Evolutionary conservation across 129 eudicot species (phyloP).

Genomic region (Erigeron canadensis): DNA sequence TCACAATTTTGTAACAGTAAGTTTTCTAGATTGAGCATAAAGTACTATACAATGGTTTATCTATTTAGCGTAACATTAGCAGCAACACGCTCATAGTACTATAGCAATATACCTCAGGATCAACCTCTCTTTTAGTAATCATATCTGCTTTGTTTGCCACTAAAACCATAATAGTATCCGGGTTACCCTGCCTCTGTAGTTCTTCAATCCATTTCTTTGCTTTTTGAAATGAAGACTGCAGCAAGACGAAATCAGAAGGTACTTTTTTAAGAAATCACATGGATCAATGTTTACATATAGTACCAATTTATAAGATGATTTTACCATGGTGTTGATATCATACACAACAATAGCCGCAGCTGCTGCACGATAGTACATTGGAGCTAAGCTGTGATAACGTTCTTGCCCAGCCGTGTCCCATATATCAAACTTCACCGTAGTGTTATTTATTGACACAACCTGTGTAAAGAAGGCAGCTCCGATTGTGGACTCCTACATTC

Average conservation of each 20-base stretch:
- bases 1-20: background rate
- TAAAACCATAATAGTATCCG: slow-evolving; percentile 47
- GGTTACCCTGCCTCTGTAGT: slow-evolving; percentile 48
- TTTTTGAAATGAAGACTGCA: slow-evolving; percentile 50
- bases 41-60: background rate
- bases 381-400: slow-evolving; percentile 66
- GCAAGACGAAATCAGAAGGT: background rate
- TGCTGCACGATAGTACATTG: slow-evolving; percentile 70
- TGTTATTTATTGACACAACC: slow-evolving; percentile 41
- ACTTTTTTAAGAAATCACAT: background rate
- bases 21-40: background rate
- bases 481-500: slow-evolving; percentile 53
- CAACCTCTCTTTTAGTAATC: slow-evolving; percentile 43
- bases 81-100: background rate
- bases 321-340: slow-evolving; percentile 55
- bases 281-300: background rate
- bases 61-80: background rate
- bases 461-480: slow-evolving; percentile 71
- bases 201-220: slow-evolving; percentile 62
- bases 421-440: slow-evolving; percentile 48
- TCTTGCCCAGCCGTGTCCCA: slow-evolving; percentile 82
- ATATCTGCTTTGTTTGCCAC: slow-evolving; percentile 63
- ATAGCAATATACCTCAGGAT: slow-evolving; percentile 46
- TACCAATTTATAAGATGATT: background rate
- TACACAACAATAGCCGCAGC: slow-evolving; percentile 61